Evolutionary conservation across 202 grass and related monocot species (phyloP).

Genomic region (Hordeum pubiflorum): DNA sequence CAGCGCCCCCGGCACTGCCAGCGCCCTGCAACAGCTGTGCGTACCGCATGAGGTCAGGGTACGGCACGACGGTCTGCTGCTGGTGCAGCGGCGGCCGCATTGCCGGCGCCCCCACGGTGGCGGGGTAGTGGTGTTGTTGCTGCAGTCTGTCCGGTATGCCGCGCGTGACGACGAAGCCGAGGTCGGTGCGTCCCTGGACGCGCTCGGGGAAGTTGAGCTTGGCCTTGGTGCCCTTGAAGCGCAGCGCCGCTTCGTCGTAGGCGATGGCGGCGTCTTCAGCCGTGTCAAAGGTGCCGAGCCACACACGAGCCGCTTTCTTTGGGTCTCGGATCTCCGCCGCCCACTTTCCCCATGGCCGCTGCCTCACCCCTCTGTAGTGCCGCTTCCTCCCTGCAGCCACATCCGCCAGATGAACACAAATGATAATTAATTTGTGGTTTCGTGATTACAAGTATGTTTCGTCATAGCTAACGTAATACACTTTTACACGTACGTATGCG

Average conservation of each 20-base stretch:
- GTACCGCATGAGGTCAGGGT: constrained; percentile 73
- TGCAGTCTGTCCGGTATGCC: constrained; percentile 28
- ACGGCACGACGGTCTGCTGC: constrained; percentile 25
- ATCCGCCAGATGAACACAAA: neutral
- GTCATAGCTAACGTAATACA: constrained; percentile 35
- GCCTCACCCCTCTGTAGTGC: constrained; percentile 86
- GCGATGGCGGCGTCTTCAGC: constrained; percentile 89
- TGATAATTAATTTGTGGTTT: neutral
- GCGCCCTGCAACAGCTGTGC: constrained; percentile 69
- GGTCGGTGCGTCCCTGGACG: constrained; percentile 72
- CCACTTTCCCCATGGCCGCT: constrained; percentile 97
- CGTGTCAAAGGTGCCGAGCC: constrained; percentile 94
- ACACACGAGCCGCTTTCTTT: constrained; percentile 86
- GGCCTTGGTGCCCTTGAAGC: constrained; percentile 89
- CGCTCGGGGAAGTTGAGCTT: constrained; percentile 96
- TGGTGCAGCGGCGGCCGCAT: constrained; percentile 21
- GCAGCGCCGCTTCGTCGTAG: constrained; percentile 82
- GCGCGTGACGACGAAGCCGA: constrained; percentile 44
- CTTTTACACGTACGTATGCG: neutral
- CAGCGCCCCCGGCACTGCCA: neutral
- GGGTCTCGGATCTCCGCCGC: constrained; percentile 89
- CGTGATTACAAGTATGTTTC: neutral
- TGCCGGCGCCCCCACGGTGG: neutral
- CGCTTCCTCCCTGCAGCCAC: constrained; percentile 14
- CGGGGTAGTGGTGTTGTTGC: neutral